These are phyloP conservation scores for Ceratobasidium theobromae DNA, from an alignment of 1,284 basidiomycete genomes.

Conservation along the genomic window DNA sequence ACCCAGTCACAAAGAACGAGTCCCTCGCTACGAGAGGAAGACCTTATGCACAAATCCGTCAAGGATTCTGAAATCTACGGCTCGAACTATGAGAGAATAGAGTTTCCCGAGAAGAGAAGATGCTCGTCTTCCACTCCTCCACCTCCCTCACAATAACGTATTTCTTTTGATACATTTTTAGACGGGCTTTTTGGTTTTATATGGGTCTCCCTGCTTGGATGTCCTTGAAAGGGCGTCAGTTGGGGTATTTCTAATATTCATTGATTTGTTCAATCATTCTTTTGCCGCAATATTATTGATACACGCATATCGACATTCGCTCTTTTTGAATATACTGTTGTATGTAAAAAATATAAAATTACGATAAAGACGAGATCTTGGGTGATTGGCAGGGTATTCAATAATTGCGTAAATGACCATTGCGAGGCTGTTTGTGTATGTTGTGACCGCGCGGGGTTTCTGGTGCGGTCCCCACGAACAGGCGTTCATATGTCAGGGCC, in stretches of 20 bases:
- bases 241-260: neutral
- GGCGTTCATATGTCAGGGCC: neutral
- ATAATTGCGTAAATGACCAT: neutral
- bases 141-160: slow-evolving; percentile 4
- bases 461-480: slow-evolving; percentile 8
- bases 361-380: too few relatives aligned
- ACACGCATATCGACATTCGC: neutral
- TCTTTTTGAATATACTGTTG: neutral
- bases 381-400: slow-evolving; percentile 3
- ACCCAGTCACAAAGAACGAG: neutral
- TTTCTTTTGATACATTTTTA: neutral
- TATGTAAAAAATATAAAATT: slow-evolving; percentile 26
- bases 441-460: neutral
- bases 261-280: neutral
- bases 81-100: neutral
- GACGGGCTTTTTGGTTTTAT: neutral
- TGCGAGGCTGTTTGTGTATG: neutral
- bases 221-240: neutral
- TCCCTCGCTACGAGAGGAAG: neutral
- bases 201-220: neutral
- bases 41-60: neutral
- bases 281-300: neutral
- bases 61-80: slow-evolving; percentile 2
- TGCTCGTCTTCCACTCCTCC: slow-evolving; percentile 11
- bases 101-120: slow-evolving; percentile 1